A percentile compares a stretch with the other conserved stretches of the same genome.
Evolutionary conservation across 2,329 filamentous ascomycete genomes (phyloP).

Genomic region (Verticillium zaregamsianum): DNA sequence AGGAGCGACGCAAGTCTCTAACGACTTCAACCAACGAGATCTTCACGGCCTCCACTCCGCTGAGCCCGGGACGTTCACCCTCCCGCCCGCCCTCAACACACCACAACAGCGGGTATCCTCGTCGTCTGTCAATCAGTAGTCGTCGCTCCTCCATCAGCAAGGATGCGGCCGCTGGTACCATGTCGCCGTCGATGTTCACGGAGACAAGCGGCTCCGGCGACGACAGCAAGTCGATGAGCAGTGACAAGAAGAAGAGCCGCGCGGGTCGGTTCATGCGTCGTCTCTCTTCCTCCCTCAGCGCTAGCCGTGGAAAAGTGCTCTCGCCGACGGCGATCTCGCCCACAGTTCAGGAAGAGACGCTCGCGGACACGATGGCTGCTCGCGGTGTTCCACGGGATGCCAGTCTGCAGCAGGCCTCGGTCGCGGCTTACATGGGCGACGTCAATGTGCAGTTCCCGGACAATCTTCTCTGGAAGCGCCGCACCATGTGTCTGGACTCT

Average conservation of each 20-base stretch:
- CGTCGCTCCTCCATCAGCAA: constrained; percentile 48
- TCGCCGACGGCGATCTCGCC: constrained; percentile 41
- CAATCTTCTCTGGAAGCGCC: constrained; percentile 91
- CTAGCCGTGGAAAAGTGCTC: constrained; percentile 37
- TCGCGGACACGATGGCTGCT: constrained; percentile 17
- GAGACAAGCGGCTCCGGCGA: constrained; percentile 43
- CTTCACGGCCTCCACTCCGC: constrained; percentile 16
- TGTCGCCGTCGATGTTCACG: constrained; percentile 37
- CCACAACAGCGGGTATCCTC: constrained; percentile 44
- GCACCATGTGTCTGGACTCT: constrained; percentile 80
- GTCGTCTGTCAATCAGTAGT: constrained; percentile 63
- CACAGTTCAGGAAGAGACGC: constrained; percentile 46
- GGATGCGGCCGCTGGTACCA: constrained; percentile 26
- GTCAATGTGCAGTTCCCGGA: constrained; percentile 98
- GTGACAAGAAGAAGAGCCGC: constrained; percentile 46
- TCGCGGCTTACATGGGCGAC: constrained; percentile 73
- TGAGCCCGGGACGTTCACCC: constrained; percentile 35
- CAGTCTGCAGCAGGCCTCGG: constrained; percentile 28
- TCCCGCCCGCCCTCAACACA: constrained; percentile 39
- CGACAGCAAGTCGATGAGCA: constrained; percentile 35
- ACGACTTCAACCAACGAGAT: constrained; percentile 44
- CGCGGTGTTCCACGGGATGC: neutral
- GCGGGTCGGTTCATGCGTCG: constrained; percentile 56
- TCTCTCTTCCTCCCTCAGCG: constrained; percentile 49
- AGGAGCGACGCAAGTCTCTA: constrained; percentile 50